Evolutionary conservation across 2,329 filamentous ascomycete species (phyloP), one percentile per base, ranked within the genome.

Genomic region (Alternaria rosae): DNA sequence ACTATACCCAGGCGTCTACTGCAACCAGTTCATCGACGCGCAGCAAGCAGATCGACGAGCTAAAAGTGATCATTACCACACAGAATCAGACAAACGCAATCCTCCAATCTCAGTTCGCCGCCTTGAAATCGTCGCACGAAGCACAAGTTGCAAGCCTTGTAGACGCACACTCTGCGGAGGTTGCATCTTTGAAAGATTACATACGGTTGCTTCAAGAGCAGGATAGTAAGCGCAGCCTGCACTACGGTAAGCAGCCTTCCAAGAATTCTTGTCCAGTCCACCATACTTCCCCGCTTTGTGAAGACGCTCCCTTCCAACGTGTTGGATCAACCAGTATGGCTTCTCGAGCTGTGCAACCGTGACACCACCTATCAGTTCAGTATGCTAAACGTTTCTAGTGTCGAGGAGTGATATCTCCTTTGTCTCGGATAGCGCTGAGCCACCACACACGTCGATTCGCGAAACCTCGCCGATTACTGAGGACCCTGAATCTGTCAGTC

Each of bases 101-200:
- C 3, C 64, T 80, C 4, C 73, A 75, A 63, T 67, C 72, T 3
- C 79, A 81, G 50, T 78, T 82, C 45, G 61, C 69, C 11, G 72
- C 66, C 54, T 65, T 82, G 56, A 74, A 75, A 47, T 68, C 66
- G 23, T 77, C 80, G 12, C 79, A 82, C 59, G 79, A 83, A 59
- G 72, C 77, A 5, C 78, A 82, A 55, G 60, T 81, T 20, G 62
- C 64, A 15, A 79, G 71, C 53, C 67, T 83, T 41, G 70, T 68
- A 54, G 75, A 78, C 41, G 68, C 79, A n/a, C 80, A 83, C 65
- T 70, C 71, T 15, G 74, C 73, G 26, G 81, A 82, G 69, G 57
- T 82, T 10, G 72, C 74, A n/a, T 78, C 79, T 8, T 61, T 81
- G 32, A 75, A 70, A 23, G 71, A 78, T 21, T 80, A 82, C 64